phyloP scores from a whole-genome alignment of 805 yeast genomes.

The Suhomyces vadensis region DNA sequence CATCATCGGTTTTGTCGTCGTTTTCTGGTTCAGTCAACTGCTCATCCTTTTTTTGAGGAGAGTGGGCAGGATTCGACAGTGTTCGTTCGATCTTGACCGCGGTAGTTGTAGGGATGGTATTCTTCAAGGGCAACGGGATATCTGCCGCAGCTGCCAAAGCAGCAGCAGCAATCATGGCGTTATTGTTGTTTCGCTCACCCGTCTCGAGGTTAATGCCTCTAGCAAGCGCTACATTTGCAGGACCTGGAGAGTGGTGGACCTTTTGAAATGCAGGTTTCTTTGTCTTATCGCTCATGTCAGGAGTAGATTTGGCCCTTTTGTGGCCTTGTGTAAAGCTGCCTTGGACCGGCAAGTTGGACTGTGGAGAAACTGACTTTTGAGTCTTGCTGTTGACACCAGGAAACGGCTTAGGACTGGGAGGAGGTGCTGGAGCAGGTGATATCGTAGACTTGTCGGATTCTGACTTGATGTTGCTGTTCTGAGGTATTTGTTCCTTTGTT shows the following conservation, averaged over 20 bases:
- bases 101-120: not conserved
- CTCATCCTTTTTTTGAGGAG: slow-evolving; percentile 9
- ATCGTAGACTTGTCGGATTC: not conserved
- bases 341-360: slow-evolving; percentile 16
- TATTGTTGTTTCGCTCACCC: slow-evolving; percentile 37
- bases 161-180: slow-evolving; percentile 78
- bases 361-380: slow-evolving; percentile 12
- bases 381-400: not conserved
- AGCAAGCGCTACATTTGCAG: slow-evolving; percentile 45
- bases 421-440: slow-evolving; percentile 5
- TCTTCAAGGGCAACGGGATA: slow-evolving; percentile 59
- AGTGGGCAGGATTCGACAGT: not conserved
- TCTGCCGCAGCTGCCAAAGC: slow-evolving; percentile 83
- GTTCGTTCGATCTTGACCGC: slow-evolving; percentile 2
- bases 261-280: not conserved
- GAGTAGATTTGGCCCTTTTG: slow-evolving; percentile 27
- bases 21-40: slow-evolving; percentile 20
- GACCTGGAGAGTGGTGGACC: slow-evolving; percentile 40
- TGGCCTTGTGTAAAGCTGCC: slow-evolving; percentile 23
- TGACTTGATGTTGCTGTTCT: not conserved
- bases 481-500: not conserved
- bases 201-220: slow-evolving; percentile 39
- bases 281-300: slow-evolving; percentile 7
- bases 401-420: not conserved
- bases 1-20: slow-evolving; percentile 31